Conservation (phyloP, 805 yeast genomes). For the Saccharomycopsis sp. region DNA sequence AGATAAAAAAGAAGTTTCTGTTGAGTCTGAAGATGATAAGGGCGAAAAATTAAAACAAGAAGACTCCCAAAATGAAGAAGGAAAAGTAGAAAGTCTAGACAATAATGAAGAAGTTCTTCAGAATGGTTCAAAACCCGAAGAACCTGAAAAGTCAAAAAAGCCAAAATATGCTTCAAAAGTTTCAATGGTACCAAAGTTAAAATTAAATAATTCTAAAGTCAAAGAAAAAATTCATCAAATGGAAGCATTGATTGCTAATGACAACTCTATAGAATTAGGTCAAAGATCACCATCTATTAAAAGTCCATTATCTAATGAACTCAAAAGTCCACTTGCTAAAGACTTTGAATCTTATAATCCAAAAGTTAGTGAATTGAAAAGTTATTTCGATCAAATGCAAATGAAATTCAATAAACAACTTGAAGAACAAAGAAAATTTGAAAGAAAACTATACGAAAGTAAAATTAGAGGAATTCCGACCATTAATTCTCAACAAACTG, state of each 20-base stretch:
- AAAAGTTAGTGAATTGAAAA: slow-evolving; percentile 54
- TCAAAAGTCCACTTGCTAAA: slow-evolving; percentile 4
- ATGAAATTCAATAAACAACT: slow-evolving; percentile 75
- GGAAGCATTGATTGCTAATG: background rate
- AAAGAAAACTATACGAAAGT: slow-evolving; percentile 50
- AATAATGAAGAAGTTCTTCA: background rate
- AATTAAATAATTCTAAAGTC: slow-evolving; percentile 1
- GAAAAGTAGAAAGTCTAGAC: background rate
- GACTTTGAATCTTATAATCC: slow-evolving; percentile 6
- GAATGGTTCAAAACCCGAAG: background rate
- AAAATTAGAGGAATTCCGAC: slow-evolving; percentile 62
- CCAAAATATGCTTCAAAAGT: slow-evolving; percentile 8
- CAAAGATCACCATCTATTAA: slow-evolving; percentile 4
- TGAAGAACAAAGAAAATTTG: slow-evolving; percentile 75
- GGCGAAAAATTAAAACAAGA: background rate
- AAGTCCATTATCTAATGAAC: too few relatives aligned
- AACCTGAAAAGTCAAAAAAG: background rate
- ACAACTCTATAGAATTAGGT: background rate
- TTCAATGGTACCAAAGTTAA: slow-evolving; percentile 13
- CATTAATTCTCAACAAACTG: slow-evolving; percentile 72
- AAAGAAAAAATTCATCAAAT: background rate
- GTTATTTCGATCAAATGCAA: slow-evolving; percentile 62
- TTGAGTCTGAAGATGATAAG: background rate
- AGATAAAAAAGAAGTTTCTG: background rate
- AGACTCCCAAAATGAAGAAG: background rate